Base-by-base conservation (phyloP, 116 monocot genomes). In the Posidonia oceanica region DNA sequence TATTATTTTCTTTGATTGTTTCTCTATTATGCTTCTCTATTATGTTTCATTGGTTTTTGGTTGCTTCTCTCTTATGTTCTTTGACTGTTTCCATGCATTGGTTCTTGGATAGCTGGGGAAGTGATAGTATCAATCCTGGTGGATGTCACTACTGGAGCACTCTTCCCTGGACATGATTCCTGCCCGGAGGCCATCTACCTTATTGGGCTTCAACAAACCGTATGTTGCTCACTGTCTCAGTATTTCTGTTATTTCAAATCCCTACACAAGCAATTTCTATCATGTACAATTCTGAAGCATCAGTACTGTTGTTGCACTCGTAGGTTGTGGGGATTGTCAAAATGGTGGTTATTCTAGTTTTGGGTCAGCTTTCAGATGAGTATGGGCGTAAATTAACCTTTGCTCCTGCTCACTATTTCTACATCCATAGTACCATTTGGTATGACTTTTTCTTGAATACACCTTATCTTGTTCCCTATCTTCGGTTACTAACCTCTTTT, bases 341-440 rank as follows among this genome's bases (percentile, higher is more conserved):
- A 68, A 85, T 81, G 75, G 68, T 85, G 52, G 71, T 75, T 59
- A 73, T 85, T 71, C 85, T 85, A 44, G 38, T 87, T 4, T 65
- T 87, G 73, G 91, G 87, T 22, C 91, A 91, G 72, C 87, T 91
- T 48, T 76, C 88, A 29, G 91, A 91, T 66, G 91, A 91, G 53
- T 85, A 87, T 70, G 88, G 91, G 61, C 81, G 91, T 23, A 91
- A 87, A n/a, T n/a, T n/a, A n/a, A 73, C 85, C 78, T 14, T 41
- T 88, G 83, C 85, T 91, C 59, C 81, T 91, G 14, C 18, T 91
- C 59, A 85, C 91, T 68, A 73, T 78, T 39, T 85, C 85, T 36
- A 80, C 91, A n/a, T 61, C 83, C 36, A 81, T 91, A 57, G 5
- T 87, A 36, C 91, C 91, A 60, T 91, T 83, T 77, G 83, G 91